These are phyloP conservation scores for Corrigiola litoralis DNA, from an alignment of 179 eudicot species.

Conservation along the genomic window DNA sequence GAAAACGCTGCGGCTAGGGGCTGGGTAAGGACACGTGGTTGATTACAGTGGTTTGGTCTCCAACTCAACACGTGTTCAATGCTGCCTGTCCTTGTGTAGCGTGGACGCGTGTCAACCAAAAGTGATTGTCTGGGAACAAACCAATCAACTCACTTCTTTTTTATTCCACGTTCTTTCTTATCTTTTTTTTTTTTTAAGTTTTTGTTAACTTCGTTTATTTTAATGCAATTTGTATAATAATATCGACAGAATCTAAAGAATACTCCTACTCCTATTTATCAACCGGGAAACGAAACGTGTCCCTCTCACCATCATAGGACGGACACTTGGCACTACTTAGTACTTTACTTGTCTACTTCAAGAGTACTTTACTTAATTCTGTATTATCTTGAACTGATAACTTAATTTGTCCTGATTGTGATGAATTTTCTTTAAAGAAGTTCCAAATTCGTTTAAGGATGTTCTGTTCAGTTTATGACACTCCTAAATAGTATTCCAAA, in stretches of 20 bases:
- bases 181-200: background rate
- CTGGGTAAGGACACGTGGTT: conserved; percentile 19
- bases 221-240: too few species aligned
- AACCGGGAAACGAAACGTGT: conserved; percentile 17
- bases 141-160: background rate
- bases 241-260: too few species aligned
- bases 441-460: too few species aligned
- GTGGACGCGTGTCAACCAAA: conserved; percentile 20
- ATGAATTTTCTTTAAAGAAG: too few species aligned
- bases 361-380: background rate
- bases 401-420: too few species aligned
- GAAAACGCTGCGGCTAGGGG: conserved; percentile 22
- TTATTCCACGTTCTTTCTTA: background rate
- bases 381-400: too few species aligned
- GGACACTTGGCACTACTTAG: conserved; percentile 13
- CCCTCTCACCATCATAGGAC: background rate
- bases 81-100: background rate
- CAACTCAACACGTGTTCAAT: conserved; percentile 18
- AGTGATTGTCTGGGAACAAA: conserved; percentile 5
- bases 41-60: background rate
- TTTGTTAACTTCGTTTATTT: too few species aligned
- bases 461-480: too few species aligned
- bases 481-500: too few species aligned
- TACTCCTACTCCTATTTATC: too few species aligned
- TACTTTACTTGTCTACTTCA: background rate